Base-by-base conservation (phyloP, 495 filamentous ascomycete genomes). In the Pyronema omphalodes region DNA sequence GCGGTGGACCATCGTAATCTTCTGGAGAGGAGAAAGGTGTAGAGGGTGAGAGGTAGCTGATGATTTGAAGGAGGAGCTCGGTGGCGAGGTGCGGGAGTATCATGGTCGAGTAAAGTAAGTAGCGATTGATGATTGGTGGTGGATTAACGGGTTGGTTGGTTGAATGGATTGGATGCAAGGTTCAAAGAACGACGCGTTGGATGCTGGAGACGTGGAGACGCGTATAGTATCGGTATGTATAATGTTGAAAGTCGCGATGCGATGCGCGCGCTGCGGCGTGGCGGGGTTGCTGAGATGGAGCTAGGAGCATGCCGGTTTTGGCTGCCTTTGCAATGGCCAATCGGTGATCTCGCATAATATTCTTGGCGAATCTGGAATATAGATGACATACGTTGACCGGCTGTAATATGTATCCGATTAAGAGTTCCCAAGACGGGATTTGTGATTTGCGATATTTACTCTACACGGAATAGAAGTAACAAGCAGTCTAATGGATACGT, bases 51-150 rank as follows among this genome's bases (percentile, higher is more conserved):
- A 63, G 37, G 34, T 47, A 59, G 7, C 48, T 39, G 41, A 57
- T 41, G 45, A 63, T 63, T 35, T 56, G 53, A 15, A 59, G 39
- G n/a, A 63, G 39, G 44, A 63, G 60, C 47, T 63, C 60, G 37
- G 61, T 59, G 37, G 60, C 49, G 9, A 63, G 39, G 44, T 53
- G 54, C 18, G 36, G 49, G n/a, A 62, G 40, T 18, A 55, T 43
- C n/a, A 23, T 29, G 55, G 61, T n/a, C n/a, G n/a, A n/a, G n/a
- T n/a, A n/a, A n/a, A n/a, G n/a, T n/a, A n/a, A n/a, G n/a, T n/a
- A n/a, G n/a, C n/a, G n/a, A n/a, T n/a, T n/a, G n/a, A n/a, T n/a
- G n/a, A n/a, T n/a, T n/a, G n/a, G n/a, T n/a, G n/a, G n/a, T n/a
- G n/a, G n/a, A n/a, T n/a, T 9, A 50, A 36, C 40, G 17, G 23